Conservation (phyloP, 1,284 basidiomycete genomes). For the Gymnopus androsaceus region DNA sequence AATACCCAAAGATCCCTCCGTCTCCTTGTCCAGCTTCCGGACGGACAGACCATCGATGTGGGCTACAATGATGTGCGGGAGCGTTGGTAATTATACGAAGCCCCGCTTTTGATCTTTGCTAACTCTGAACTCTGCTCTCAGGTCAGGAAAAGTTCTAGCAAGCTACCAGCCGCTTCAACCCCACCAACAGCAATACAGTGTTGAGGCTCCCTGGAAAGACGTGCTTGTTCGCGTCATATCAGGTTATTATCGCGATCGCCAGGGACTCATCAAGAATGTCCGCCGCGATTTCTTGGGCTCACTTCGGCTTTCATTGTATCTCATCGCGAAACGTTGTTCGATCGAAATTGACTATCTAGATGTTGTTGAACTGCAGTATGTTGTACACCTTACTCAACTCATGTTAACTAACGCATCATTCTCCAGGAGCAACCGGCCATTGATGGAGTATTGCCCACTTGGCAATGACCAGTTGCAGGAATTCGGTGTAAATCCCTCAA, state of each 20-base stretch:
- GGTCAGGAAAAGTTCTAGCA: background rate
- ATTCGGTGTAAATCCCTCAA: background rate
- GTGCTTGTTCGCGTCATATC: background rate
- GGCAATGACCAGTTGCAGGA: background rate
- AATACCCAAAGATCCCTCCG: background rate
- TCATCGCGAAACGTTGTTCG: background rate
- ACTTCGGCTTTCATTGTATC: background rate
- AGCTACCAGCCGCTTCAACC: constrained; percentile 1
- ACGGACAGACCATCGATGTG: background rate
- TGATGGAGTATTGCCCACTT: background rate
- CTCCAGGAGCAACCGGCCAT: background rate
- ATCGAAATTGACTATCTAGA: background rate
- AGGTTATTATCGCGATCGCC: background rate
- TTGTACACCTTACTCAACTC: too few species aligned
- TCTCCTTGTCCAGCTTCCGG: background rate
- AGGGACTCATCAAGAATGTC: background rate
- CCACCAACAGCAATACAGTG: constrained; percentile 1
- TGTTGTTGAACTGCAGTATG: background rate
- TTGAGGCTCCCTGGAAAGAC: constrained; percentile 6
- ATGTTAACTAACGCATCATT: background rate
- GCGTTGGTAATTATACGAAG: background rate
- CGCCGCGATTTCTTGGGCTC: background rate
- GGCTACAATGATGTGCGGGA: background rate
- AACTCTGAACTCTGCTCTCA: background rate
- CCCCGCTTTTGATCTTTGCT: too few species aligned